Evolutionary conservation across 2,329 filamentous ascomycete species (phyloP).

Genomic region (Cephalotrichum gorgonifer): DNA sequence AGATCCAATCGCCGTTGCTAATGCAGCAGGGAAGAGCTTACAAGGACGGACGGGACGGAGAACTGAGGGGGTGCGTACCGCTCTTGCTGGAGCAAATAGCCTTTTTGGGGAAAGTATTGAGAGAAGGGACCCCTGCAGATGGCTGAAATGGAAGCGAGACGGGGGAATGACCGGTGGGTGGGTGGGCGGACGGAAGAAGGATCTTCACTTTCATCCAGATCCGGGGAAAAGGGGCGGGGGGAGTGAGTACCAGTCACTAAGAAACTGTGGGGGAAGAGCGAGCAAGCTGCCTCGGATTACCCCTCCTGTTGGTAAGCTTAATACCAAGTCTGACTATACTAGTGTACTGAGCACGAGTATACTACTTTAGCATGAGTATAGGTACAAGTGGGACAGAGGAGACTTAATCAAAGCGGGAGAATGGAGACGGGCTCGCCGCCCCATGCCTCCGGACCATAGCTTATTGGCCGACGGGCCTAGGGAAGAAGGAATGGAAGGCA

Average conservation of each 20-base stretch:
- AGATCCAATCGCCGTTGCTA: too few species aligned
- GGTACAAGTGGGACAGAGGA: too few species aligned
- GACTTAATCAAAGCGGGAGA: neutral
- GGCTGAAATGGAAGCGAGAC: neutral
- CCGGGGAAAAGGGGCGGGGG: neutral
- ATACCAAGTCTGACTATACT: too few species aligned
- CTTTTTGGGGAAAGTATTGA: neutral
- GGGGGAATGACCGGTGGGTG: conserved; percentile 13
- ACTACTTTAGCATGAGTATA: too few species aligned
- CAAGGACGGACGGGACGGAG: neutral
- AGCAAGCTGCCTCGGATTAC: neutral
- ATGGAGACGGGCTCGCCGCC: neutral
- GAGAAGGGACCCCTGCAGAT: neutral
- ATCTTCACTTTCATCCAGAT: neutral
- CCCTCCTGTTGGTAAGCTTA: neutral
- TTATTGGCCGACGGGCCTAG: neutral
- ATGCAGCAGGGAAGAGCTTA: too few species aligned
- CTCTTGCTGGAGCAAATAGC: neutral
- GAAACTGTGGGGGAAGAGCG: neutral
- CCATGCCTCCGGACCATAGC: neutral
- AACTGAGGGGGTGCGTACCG: neutral
- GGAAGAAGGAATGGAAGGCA: too few species aligned
- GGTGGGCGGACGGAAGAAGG: neutral
- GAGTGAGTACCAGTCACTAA: too few species aligned
- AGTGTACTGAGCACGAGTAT: too few species aligned